Conservation (phyloP, 495 filamentous ascomycete species). For the Lophium mytilinum region DNA sequence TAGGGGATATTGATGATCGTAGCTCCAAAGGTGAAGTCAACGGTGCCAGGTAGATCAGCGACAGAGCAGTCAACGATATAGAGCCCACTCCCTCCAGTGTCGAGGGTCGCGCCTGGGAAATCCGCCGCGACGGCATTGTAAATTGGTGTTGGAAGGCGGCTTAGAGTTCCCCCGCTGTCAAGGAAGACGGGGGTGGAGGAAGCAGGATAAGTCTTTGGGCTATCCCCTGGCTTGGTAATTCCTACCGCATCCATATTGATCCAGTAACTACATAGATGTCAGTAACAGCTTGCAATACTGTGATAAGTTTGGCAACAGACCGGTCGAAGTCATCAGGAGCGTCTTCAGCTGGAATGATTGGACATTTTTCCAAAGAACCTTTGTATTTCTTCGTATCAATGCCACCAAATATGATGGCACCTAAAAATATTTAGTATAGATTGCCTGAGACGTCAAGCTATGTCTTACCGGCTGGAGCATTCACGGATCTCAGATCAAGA, state of each 20-base stretch:
- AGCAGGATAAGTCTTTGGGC: too few relatives aligned
- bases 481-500: not conserved
- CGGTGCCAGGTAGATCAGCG: not conserved
- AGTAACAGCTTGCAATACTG: too few relatives aligned
- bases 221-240: too few relatives aligned
- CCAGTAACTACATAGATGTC: too few relatives aligned
- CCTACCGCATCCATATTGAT: too few relatives aligned
- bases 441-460: too few relatives aligned
- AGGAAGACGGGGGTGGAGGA: not conserved
- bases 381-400: not conserved
- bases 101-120: not conserved
- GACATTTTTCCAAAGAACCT: not conserved
- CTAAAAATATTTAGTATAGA: too few relatives aligned
- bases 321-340: not conserved
- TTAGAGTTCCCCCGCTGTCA: not conserved
- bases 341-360: not conserved
- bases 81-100: not conserved
- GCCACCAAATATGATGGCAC: not conserved
- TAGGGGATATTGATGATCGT: not conserved
- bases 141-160: not conserved
- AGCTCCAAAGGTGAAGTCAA: not conserved
- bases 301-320: too few relatives aligned
- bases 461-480: too few relatives aligned
- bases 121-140: not conserved
- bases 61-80: not conserved